Percentiles rank a stretch among this genome's conserved stretches.
phyloP scores from a whole-genome alignment of 2,329 filamentous ascomycete genomes.

The Ophiostoma novo-ulmi region DNA sequence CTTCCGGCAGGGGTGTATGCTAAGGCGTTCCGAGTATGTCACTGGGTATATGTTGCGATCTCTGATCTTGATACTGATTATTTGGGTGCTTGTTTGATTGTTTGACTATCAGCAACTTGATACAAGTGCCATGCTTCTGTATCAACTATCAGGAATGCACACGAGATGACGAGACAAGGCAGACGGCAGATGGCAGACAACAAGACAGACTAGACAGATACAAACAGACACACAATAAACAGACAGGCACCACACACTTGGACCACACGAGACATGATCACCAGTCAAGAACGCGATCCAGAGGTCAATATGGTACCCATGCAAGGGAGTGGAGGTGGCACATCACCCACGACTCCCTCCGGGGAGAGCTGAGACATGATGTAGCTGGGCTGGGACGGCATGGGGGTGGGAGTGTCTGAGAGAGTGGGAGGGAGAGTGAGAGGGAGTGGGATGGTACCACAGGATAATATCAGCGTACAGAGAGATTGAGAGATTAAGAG shows the following conservation, averaged over 20 bases:
- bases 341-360: slow-evolving; percentile 11
- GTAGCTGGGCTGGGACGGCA: slow-evolving; percentile 3
- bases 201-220: background rate
- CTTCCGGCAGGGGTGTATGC: slow-evolving; percentile 1
- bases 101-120: background rate
- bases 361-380: slow-evolving; percentile 5
- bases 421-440: background rate
- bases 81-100: background rate
- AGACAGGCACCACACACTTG: too few species aligned
- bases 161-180: background rate
- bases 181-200: background rate
- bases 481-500: background rate
- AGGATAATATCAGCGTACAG: background rate
- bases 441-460: slow-evolving; percentile 3
- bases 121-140: background rate
- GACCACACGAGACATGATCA: slow-evolving; percentile 10
- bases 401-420: too few species aligned
- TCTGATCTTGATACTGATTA: background rate
- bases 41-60: background rate
- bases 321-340: slow-evolving; percentile 12
- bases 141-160: background rate
- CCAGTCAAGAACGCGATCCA: slow-evolving; percentile 14
- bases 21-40: background rate
- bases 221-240: background rate
- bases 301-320: slow-evolving; percentile 9